Evolutionary conservation across 495 filamentous ascomycete genomes (phyloP).

Genomic region (Podospora sp.): DNA sequence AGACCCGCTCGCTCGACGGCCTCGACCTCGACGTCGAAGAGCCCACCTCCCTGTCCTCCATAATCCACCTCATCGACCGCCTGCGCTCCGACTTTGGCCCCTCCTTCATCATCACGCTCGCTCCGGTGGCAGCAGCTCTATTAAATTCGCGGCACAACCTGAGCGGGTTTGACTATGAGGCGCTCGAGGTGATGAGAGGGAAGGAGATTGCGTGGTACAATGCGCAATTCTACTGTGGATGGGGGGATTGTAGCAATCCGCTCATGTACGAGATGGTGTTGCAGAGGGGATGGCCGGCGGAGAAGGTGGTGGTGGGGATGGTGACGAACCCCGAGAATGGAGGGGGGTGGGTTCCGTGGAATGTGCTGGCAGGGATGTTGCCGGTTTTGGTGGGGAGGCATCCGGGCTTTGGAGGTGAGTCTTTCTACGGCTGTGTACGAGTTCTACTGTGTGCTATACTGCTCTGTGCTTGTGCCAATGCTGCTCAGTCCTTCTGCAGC

Average conservation of each 20-base stretch:
- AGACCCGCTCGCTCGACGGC: constrained; percentile 64
- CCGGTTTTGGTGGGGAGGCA: constrained; percentile 41
- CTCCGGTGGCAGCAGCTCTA: constrained; percentile 77
- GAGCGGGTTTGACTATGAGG: constrained; percentile 74
- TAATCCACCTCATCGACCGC: constrained; percentile 73
- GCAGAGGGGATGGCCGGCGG: constrained; percentile 74
- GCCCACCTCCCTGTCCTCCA: constrained; percentile 67
- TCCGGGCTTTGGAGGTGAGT: constrained; percentile 56
- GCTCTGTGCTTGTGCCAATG: too few relatives aligned
- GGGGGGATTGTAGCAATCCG: constrained; percentile 62
- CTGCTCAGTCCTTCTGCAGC: too few relatives aligned
- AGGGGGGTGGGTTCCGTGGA: constrained; percentile 44
- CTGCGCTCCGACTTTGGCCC: constrained; percentile 73
- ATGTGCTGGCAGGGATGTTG: constrained; percentile 39
- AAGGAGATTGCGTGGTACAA: constrained; percentile 79
- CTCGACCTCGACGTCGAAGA: constrained; percentile 88
- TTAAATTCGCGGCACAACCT: constrained; percentile 58
- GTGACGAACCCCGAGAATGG: constrained; percentile 78
- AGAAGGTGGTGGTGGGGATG: constrained; percentile 73
- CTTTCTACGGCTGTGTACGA: too few relatives aligned
- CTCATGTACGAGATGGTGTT: constrained; percentile 68
- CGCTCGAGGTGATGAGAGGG: constrained; percentile 67
- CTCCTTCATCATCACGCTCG: constrained; percentile 73
- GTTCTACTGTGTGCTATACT: too few relatives aligned
- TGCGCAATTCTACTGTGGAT: constrained; percentile 83